phyloP scores from a whole-genome alignment of 2,329 filamentous ascomycete genomes.

The Exophiala alcalophila region DNA sequence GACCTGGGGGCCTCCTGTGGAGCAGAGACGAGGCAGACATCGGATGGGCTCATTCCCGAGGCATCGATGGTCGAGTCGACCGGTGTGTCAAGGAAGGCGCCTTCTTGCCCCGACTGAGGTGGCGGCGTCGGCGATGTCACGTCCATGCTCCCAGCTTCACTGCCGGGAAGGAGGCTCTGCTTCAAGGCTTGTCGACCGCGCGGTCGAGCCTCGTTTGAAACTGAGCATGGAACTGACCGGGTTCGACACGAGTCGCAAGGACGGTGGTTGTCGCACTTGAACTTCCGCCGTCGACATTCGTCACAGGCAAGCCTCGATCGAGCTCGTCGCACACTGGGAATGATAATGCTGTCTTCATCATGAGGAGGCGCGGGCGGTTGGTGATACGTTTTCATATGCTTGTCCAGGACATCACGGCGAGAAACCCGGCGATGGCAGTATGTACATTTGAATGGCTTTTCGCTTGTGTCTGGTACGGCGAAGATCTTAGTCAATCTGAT shows the following conservation, averaged over 20 bases:
- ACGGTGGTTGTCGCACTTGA: slow-evolving; percentile 9
- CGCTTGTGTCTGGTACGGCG: slow-evolving; percentile 4
- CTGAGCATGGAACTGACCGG: neutral
- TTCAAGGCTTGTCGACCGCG: neutral
- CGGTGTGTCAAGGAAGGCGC: too few relatives aligned
- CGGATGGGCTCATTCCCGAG: too few relatives aligned
- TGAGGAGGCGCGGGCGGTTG: neutral
- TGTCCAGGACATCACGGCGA: slow-evolving; percentile 4
- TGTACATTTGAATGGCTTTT: slow-evolving; percentile 4
- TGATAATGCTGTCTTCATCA: neutral
- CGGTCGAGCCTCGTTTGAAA: neutral
- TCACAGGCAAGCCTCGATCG: slow-evolving; percentile 9
- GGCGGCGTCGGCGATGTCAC: too few relatives aligned
- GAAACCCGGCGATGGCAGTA: neutral
- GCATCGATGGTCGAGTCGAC: too few relatives aligned
- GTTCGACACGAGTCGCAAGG: slow-evolving; percentile 5
- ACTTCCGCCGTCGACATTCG: slow-evolving; percentile 5
- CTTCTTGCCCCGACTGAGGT: too few relatives aligned
- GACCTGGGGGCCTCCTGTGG: too few relatives aligned
- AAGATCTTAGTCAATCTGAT: too few relatives aligned
- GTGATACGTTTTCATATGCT: slow-evolving; percentile 5
- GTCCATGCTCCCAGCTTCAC: too few relatives aligned
- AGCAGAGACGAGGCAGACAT: too few relatives aligned
- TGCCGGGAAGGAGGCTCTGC: neutral
- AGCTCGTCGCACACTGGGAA: neutral